Evolutionary conservation across 2,329 filamentous ascomycete genomes (phyloP).

Genomic region (Dothideomycetidae sp.): DNA sequence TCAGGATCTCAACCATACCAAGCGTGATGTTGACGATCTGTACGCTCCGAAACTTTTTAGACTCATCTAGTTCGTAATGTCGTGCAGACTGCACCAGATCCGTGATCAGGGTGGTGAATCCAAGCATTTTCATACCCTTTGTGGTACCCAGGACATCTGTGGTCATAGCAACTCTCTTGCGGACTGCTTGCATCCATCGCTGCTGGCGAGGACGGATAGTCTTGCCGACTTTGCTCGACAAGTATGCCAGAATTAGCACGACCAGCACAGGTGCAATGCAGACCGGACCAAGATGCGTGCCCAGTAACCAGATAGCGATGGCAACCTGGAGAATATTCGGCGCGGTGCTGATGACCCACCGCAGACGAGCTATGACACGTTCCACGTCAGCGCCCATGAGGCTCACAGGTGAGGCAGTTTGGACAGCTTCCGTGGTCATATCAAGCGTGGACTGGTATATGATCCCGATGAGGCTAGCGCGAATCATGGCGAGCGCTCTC

Average conservation of each 20-base stretch:
- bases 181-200: conserved; percentile 13
- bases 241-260: conserved; percentile 11
- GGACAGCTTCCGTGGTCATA: conserved; percentile 6
- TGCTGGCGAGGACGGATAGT: too few species aligned
- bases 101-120: conserved; percentile 3
- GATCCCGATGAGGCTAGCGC: conserved; percentile 6
- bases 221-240: neutral
- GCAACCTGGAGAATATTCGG: conserved; percentile 28
- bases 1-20: too few species aligned
- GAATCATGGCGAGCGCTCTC: conserved; percentile 6
- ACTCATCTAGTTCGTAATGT: conserved; percentile 3
- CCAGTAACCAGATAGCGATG: conserved; percentile 34
- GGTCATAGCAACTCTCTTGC: conserved; percentile 13
- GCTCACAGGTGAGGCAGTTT: conserved; percentile 21
- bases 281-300: conserved; percentile 33
- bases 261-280: conserved; percentile 36
- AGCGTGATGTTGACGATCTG: conserved; percentile 1
- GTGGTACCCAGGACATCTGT: conserved; percentile 13
- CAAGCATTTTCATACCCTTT: conserved; percentile 11
- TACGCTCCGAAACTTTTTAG: conserved; percentile 1
- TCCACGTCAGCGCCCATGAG: conserved; percentile 26
- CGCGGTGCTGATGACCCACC: conserved; percentile 24
- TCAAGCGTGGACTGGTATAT: conserved; percentile 7
- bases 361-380: conserved; percentile 23
- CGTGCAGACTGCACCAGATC: conserved; percentile 1